Base-by-base conservation (phyloP, 257 asterid species). In the Penstemon newberryi region DNA sequence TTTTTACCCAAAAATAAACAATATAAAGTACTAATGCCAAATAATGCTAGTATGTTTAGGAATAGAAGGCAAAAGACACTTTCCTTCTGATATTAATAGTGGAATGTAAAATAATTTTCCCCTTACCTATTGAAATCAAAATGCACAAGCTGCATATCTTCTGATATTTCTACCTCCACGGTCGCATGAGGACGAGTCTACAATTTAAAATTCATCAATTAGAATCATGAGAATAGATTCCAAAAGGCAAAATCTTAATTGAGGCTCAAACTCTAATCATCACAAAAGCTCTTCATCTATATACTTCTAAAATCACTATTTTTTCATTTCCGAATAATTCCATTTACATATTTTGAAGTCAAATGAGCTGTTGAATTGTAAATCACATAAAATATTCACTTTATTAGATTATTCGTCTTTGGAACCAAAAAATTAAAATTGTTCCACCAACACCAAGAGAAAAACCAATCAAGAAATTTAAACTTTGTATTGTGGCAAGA, bases 171-270 rank as follows among this genome's bases (percentile, higher is more conserved):
- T 78, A 94, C 99, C 86, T 94, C 99, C 36, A 94, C 99, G 36
- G 96, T 94, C 38, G 99, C 99, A 77, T 91, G 96, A 65, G 99
- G 99, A 46, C 99, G 99, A 65, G 99, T 94, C 99, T 94, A 68
- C 80, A 79, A 69, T 60, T 60, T 47, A 37, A 54, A 67, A 56
- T n/a, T 36, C 37, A 53, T 60, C 53, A 52, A 63, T 43, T 15
- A 67, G 18, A 67, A 45, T 69, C 61, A 62, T 57, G 65, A 59
- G 73, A 68, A 57, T 70, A 40, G 42, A 44, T 56, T 56, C 3
- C 2, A 46, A 10, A 69, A 10, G 33, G 33, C 19, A 62, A 33
- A 3, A 43, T 38, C 8, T 18, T 33, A 55, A 12, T 5, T 10
- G 45, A 56, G 7, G 60, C 66, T 57, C 60, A 54, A 55, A 66